These are phyloP conservation scores for Gremmenia infestans DNA, from an alignment of 2,329 filamentous ascomycete genomes.

Conservation along the genomic window DNA sequence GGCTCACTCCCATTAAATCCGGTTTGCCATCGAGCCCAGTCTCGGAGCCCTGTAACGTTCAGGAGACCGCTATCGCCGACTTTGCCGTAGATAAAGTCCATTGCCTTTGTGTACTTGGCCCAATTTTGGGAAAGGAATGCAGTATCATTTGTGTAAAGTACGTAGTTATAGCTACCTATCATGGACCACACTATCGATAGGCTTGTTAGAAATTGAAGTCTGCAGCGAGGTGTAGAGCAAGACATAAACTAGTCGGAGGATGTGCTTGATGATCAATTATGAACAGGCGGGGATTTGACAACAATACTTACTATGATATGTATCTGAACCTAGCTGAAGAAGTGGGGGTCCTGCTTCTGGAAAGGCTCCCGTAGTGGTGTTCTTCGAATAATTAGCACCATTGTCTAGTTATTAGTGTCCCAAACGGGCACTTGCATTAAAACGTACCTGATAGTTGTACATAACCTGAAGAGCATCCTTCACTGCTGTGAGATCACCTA, in stretches of 20 bases:
- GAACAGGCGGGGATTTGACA: background rate
- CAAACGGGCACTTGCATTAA: slow-evolving; percentile 1
- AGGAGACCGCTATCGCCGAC: slow-evolving; percentile 32
- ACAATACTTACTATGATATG: slow-evolving; percentile 43
- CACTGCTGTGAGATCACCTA: slow-evolving; percentile 45
- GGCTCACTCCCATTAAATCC: slow-evolving; percentile 24
- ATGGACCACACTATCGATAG: slow-evolving; percentile 42
- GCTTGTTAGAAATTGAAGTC: no score
- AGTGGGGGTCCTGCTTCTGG: slow-evolving; percentile 25
- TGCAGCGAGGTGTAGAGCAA: no score
- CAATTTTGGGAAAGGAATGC: slow-evolving; percentile 44
- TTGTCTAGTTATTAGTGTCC: slow-evolving; percentile 12
- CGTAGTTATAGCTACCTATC: slow-evolving; percentile 55
- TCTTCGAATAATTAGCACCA: slow-evolving; percentile 5
- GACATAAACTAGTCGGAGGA: no score
- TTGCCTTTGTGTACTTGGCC: slow-evolving; percentile 44
- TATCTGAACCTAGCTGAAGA: slow-evolving; percentile 35
- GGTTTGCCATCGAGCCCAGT: slow-evolving; percentile 28
- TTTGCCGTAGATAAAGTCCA: slow-evolving; percentile 41
- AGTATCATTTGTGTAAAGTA: slow-evolving; percentile 50
- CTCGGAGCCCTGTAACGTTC: slow-evolving; percentile 23
- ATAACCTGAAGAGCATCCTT: slow-evolving; percentile 37
- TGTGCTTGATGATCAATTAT: no score
- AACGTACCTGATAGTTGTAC: slow-evolving; percentile 43
- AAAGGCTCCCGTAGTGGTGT: slow-evolving; percentile 20